These are phyloP conservation scores for Vicia sativa DNA, from an alignment of 306 rosid genomes.

Conservation along the genomic window DNA sequence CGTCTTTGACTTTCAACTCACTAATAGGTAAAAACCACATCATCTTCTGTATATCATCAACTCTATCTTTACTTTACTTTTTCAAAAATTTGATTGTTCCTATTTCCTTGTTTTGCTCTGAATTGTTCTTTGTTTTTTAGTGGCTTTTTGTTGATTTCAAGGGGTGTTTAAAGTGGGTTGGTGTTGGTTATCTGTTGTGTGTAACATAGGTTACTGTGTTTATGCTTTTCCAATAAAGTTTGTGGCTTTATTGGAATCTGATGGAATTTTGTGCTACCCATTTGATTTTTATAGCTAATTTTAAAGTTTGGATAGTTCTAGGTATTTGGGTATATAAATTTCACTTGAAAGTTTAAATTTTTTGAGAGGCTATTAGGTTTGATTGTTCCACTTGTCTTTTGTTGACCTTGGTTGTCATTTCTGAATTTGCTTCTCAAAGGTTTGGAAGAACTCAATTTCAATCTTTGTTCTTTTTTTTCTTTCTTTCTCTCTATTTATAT, in stretches of 20 bases:
- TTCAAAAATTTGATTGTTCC: not conserved
- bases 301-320: slow-evolving; percentile 39
- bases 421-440: slow-evolving; percentile 32
- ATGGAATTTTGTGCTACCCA: slow-evolving; percentile 38
- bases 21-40: slow-evolving; percentile 16
- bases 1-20: slow-evolving; percentile 52
- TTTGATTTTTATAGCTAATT: slow-evolving; percentile 38
- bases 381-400: slow-evolving; percentile 25
- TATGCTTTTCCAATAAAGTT: slow-evolving; percentile 55
- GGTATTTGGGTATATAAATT: slow-evolving; percentile 16
- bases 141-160: slow-evolving; percentile 40
- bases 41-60: slow-evolving; percentile 13
- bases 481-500: not conserved
- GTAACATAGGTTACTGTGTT: slow-evolving; percentile 53
- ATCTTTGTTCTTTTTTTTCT: slow-evolving; percentile 20
- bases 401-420: slow-evolving; percentile 37
- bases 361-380: slow-evolving; percentile 34
- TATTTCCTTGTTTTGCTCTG: not conserved
- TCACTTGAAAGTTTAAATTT: slow-evolving; percentile 27
- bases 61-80: not conserved
- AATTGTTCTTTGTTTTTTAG: slow-evolving; percentile 39
- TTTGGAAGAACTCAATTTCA: slow-evolving; percentile 35
- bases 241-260: slow-evolving; percentile 65
- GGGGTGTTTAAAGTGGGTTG: slow-evolving; percentile 41
- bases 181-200: slow-evolving; percentile 44